phyloP scores from a whole-genome alignment of 805 yeast genomes.

The Myxozyma nipponensis region DNA sequence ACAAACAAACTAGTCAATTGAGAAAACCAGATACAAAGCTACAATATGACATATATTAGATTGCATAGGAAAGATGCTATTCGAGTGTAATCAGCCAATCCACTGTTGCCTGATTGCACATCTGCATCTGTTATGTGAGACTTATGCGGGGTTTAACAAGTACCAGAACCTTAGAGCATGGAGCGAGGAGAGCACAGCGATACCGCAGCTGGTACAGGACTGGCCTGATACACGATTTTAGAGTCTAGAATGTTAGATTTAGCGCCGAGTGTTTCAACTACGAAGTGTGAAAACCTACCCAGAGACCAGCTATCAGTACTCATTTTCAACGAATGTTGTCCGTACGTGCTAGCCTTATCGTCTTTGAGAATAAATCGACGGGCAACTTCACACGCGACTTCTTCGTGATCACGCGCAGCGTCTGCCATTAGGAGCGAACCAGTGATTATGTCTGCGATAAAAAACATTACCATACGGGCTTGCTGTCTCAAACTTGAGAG shows the following conservation, averaged over 20 bases:
- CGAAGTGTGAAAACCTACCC: background rate
- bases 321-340: background rate
- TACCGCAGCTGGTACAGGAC: no score
- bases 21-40: no score
- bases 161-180: no score
- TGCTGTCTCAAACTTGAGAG: constrained; percentile 10
- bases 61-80: no score
- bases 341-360: background rate
- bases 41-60: no score
- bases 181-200: no score
- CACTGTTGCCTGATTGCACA: no score
- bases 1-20: no score
- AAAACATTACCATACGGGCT: constrained; percentile 10
- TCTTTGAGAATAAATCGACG: constrained; percentile 12
- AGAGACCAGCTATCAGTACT: background rate
- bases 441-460: constrained; percentile 11
- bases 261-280: background rate
- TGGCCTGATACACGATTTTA: background rate
- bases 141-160: no score
- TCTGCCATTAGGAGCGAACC: constrained; percentile 14
- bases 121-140: no score
- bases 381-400: constrained; percentile 15
- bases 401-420: constrained; percentile 19
- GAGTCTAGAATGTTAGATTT: background rate
- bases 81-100: no score